Evolutionary conservation across 1,284 basidiomycete species (phyloP), one percentile per base, ranked within the genome.

Genomic region (Melampsora abietis-canadensis): DNA sequence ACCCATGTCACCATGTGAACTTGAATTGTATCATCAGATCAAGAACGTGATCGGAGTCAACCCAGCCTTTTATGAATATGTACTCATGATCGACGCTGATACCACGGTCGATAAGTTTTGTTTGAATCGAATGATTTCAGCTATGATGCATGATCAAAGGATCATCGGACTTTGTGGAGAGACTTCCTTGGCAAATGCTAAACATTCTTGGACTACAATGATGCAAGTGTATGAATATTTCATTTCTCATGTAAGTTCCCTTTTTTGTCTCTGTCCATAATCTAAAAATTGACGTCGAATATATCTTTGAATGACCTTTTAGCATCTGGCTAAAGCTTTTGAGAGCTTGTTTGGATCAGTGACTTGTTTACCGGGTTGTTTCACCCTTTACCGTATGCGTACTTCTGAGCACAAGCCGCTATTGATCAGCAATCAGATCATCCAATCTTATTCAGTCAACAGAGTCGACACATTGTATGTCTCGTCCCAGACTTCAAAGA

Each of bases 11-110:
- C 96, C 94, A 0, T 84, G 96, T 77, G 95, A 98, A 83, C 85
- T 98, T 67, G 95, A 98, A 84, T 92, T 98, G 82, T 98, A 94
- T 81, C 96, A 98, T 82, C 95, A 98, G 83, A 95, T 98, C 86
- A 92, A 96, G 87, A 98, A 98, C 81, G 93, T 98, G 70, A 98
- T 99, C 79, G 95, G 95, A 82, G 92, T 99, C 79, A 95, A 98
- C 82, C 95, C 94, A 10, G 90, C 92, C 0, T 97, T 98, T 84
- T 99, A 98, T 84, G 95, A 98, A 83, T 98, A 97, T 81, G 82
- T 96, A 77, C 91, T 98, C 85, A 95, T 91, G 83, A 89, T 98
- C 63, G 95, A 98, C 84, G 94, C 95, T 77, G 95, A 99, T 87
- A 98, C 96, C 0, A 92, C 90, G 27, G 92, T 94, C 44, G 89